phyloP scores from a whole-genome alignment of 2,329 filamentous ascomycete genomes.

The Lasiodiplodia sp. region DNA sequence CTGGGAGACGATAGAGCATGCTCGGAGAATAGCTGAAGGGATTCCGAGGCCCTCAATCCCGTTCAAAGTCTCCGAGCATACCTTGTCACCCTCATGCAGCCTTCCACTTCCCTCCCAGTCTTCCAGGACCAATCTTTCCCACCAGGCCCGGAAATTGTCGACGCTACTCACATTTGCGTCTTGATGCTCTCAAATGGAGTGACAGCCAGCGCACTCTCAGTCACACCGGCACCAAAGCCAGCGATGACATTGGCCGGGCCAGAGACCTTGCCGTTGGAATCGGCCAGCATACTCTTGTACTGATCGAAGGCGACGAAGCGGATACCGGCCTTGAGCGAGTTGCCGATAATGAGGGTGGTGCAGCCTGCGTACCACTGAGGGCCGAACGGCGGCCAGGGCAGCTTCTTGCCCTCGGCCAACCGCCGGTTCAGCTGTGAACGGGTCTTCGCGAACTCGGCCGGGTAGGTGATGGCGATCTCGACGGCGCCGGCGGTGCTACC shows the following conservation, averaged over 20 bases:
- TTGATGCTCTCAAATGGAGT: slow-evolving; percentile 99
- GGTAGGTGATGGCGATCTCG: slow-evolving; percentile 95
- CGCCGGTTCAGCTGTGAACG: slow-evolving; percentile 89
- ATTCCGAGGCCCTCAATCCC: too few species aligned
- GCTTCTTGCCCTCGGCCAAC: slow-evolving; percentile 80
- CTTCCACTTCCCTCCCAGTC: neutral
- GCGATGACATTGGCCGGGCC: slow-evolving; percentile 91
- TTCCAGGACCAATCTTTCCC: neutral
- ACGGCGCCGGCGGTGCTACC: slow-evolving; percentile 93
- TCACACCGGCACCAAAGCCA: slow-evolving; percentile 93
- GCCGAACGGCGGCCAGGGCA: slow-evolving; percentile 94
- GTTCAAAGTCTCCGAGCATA: neutral
- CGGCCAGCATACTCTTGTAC: slow-evolving; percentile 83
- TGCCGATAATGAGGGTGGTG: slow-evolving; percentile 95
- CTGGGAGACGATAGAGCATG: neutral
- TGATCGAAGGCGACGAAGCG: slow-evolving; percentile 96
- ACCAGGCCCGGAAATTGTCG: neutral
- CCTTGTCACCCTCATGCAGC: neutral
- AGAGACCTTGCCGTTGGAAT: slow-evolving; percentile 85
- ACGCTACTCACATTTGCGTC: slow-evolving; percentile 72
- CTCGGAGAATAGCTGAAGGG: neutral
- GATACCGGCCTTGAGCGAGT: slow-evolving; percentile 94
- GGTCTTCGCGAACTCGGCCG: slow-evolving; percentile 96
- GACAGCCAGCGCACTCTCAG: slow-evolving; percentile 90
- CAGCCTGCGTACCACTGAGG: slow-evolving; percentile 97